Evolutionary conservation across 2,329 filamentous ascomycete species (phyloP).

Genomic region (Ophiostoma sp.): DNA sequence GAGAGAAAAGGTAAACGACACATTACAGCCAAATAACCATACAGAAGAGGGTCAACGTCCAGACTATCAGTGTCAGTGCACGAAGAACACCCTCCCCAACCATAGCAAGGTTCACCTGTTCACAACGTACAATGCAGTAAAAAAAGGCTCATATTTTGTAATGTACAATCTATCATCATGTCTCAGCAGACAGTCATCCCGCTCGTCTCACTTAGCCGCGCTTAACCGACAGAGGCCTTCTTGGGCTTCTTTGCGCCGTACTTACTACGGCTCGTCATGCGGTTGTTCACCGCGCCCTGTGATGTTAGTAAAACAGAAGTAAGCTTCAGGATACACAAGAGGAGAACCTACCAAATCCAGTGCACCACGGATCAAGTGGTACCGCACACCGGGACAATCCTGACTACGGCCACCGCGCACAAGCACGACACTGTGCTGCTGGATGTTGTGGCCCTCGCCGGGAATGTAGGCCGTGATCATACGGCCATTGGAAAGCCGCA

Average conservation of each 20-base stretch:
- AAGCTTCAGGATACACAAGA: background rate
- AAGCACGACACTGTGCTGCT: conserved; percentile 96
- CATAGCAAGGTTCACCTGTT: background rate
- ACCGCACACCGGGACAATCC: conserved; percentile 98
- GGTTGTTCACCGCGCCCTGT: conserved; percentile 82
- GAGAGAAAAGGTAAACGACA: too few relatives aligned
- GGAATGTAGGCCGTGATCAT: conserved; percentile 92
- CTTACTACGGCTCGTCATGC: conserved; percentile 83
- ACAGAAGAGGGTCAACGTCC: background rate
- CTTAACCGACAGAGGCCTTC: conserved; percentile 55
- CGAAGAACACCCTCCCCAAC: too few relatives aligned
- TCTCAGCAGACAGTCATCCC: background rate
- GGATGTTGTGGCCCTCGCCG: conserved; percentile 96
- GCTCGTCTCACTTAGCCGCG: background rate
- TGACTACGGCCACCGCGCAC: conserved; percentile 89
- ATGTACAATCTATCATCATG: conserved; percentile 8
- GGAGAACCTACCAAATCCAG: conserved; percentile 72
- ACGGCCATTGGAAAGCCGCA: conserved; percentile 79
- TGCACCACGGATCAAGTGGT: conserved; percentile 85
- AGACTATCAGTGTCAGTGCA: background rate
- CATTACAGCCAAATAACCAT: too few relatives aligned
- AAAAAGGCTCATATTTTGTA: background rate
- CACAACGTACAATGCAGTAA: background rate
- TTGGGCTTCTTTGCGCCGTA: conserved; percentile 99
- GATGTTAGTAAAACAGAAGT: conserved; percentile 14